Conservation (phyloP, 768 basidiomycete genomes). For the Lentinula raphanica region DNA sequence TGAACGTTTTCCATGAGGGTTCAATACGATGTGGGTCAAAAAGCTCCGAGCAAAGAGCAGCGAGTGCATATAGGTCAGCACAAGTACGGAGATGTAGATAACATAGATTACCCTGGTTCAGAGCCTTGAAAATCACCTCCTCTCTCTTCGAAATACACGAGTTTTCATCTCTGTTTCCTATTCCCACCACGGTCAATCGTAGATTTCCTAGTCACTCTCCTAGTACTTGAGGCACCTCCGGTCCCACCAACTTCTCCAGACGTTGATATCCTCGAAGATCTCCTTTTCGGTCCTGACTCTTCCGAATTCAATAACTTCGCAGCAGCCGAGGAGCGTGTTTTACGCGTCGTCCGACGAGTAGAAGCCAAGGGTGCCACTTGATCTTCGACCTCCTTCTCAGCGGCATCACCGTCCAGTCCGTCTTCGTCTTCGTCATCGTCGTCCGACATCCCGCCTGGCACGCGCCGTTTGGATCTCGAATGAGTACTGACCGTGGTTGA, state of each 20-base stretch:
- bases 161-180: not conserved
- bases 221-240: not conserved
- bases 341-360: not conserved
- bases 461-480: not conserved
- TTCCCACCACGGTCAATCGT: not conserved
- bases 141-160: not conserved
- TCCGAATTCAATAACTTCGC: not conserved
- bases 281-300: not conserved
- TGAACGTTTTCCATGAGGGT: too few species aligned
- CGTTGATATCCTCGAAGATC: conserved; percentile 2
- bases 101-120: too few species aligned
- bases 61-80: too few species aligned
- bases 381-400: not conserved
- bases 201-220: not conserved
- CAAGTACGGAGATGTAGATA: too few species aligned
- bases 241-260: not conserved
- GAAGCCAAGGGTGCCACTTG: not conserved
- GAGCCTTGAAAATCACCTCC: not conserved
- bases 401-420: not conserved
- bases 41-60: too few species aligned
- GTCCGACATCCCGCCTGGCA: conserved; percentile 5
- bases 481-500: not conserved
- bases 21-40: too few species aligned
- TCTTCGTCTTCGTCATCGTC: conserved; percentile 3
- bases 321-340: not conserved